These are phyloP conservation scores for Stereocaulon alpinum DNA, from an alignment of 495 filamentous ascomycete genomes.

Conservation along the genomic window DNA sequence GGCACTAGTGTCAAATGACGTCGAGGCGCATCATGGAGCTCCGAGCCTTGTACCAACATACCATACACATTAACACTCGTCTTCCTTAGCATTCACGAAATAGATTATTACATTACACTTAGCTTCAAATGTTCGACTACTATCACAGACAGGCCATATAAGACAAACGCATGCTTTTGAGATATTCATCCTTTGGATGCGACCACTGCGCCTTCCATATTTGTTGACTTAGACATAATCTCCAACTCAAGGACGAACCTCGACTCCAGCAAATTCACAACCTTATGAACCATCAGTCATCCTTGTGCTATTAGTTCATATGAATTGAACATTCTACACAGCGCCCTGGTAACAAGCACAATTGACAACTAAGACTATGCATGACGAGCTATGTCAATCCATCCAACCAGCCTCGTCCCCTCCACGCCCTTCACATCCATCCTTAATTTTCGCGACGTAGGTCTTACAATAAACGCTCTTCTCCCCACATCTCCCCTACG, in stretches of 20 bases:
- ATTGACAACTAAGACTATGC: not conserved
- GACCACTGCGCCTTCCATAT: not conserved
- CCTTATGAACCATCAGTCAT: no score
- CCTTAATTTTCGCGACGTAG: conserved; percentile 80
- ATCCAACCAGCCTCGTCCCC: not conserved
- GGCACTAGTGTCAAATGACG: conserved; percentile 11
- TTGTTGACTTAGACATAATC: not conserved
- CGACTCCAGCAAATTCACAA: not conserved
- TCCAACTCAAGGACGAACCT: not conserved
- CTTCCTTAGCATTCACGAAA: not conserved
- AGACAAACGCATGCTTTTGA: not conserved
- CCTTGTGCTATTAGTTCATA: no score
- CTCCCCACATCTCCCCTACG: conserved; percentile 38
- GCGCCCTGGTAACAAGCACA: not conserved
- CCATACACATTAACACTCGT: not conserved
- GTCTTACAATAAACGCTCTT: conserved; percentile 50
- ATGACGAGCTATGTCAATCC: not conserved
- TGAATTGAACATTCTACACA: not conserved
- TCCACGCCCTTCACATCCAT: conserved; percentile 48
- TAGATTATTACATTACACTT: no score
- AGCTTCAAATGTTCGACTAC: no score
- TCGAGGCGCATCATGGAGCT: not conserved
- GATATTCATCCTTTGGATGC: not conserved
- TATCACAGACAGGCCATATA: no score
- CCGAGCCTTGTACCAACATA: not conserved